A percentile compares a stretch with the other conserved stretches of the same genome.
Evolutionary conservation across 306 rosid genomes (phyloP).

Genomic region (Adenanthera pavonina): DNA sequence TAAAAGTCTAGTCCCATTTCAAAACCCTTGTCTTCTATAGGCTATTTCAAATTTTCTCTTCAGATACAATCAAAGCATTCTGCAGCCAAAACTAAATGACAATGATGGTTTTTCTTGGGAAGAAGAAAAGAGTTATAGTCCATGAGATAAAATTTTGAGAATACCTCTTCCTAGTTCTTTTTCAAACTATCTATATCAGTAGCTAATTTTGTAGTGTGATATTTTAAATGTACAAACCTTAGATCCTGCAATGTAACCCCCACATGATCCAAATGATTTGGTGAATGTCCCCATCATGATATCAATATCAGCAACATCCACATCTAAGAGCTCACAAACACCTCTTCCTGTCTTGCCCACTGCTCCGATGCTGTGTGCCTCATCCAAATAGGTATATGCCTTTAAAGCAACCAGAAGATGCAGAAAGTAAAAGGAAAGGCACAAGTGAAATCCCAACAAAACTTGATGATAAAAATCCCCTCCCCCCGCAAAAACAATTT

Average conservation of each 20-base stretch:
- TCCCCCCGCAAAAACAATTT: slow-evolving; percentile 10
- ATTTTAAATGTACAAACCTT: slow-evolving; percentile 55
- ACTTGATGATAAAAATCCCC: not conserved
- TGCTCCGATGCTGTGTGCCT: slow-evolving; percentile 98
- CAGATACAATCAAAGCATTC: not conserved
- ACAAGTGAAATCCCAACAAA: not conserved
- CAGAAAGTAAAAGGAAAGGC: slow-evolving; percentile 38
- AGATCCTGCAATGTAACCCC: slow-evolving; percentile 95
- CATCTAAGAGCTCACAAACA: slow-evolving; percentile 87
- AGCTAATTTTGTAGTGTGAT: slow-evolving; percentile 9
- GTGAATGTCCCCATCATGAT: slow-evolving; percentile 98
- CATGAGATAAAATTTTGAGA: not conserved
- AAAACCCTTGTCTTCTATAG: slow-evolving; percentile 27
- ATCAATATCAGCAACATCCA: slow-evolving; percentile 83
- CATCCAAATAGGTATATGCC: slow-evolving; percentile 87
- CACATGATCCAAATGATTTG: slow-evolving; percentile 92
- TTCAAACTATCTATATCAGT: slow-evolving; percentile 43
- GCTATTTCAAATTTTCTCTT: slow-evolving; percentile 25
- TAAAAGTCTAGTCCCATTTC: not conserved
- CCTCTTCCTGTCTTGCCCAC: slow-evolving; percentile 78
- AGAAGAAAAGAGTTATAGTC: not conserved
- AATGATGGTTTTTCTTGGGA: not conserved
- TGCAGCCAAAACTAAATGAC: not conserved
- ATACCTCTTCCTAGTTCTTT: not conserved
- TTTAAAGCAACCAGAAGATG: slow-evolving; percentile 34